Evolutionary conservation across 1,284 basidiomycete species (phyloP), one percentile per base, ranked within the genome.

Genomic region (Ceratobasidium papillatum): DNA sequence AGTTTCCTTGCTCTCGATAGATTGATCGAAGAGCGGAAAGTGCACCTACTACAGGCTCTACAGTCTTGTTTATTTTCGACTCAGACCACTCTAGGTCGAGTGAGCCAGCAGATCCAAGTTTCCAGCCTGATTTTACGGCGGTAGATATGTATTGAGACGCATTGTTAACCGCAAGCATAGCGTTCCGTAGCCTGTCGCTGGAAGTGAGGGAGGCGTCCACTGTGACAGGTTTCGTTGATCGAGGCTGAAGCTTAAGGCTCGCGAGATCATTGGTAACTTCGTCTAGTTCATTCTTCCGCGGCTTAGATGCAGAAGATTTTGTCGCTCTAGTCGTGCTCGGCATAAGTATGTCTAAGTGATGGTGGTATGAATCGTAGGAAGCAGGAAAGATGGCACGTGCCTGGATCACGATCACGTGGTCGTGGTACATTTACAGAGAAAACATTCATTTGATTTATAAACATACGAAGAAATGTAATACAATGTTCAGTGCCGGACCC

Each of bases 81-180:
- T 58, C 51, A 25, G 66, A 58, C 66, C 66, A 71, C 22, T 71
- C 66, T 17, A 25, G 25, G 3, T 71, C 66, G 22, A 3, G 25
- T 17, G 36, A 7, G 19, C 11, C n/a, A 51, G 25, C 54, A 30
- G 54, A 41, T 25, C 54, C 66, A 19, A n/a, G 54, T 74, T 84
- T 90, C 89, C 88, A 91, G 0, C 90, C 90, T 0, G 87, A 85
- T 75, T 90, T 87, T 41, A 87, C 80, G 12, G 87, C 75, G 0
- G 78, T 77, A 1, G 88, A 86, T 4, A 94, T 81, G 0, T 81
- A 82, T 77, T 91, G 90, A 3, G 90, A 87, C 0, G 87, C 85
- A 0, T 83, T 74, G 76, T 93, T 94, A 9, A 92, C 86, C 0
- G 83, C 80, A 32, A 85, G 85, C 78, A 79, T 79, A 9, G 78